phyloP scores from a whole-genome alignment of 2,329 filamentous ascomycete species.

The Fonsecaea erecta region DNA sequence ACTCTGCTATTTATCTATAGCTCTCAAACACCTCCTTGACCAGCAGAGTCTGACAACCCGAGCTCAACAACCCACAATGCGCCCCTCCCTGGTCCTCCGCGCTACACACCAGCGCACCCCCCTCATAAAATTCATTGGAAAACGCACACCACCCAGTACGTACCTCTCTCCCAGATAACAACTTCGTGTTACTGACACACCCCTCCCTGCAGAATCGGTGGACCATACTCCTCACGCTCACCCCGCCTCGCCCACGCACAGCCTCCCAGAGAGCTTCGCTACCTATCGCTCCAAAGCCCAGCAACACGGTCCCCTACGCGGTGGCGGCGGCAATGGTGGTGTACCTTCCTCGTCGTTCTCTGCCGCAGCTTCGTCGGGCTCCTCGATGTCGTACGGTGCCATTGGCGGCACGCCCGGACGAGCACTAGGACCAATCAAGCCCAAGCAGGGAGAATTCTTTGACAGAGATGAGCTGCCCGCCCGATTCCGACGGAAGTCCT shows the following conservation, averaged over 20 bases:
- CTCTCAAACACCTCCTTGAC: slow-evolving; percentile 14
- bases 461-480: slow-evolving; percentile 85
- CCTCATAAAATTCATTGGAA: slow-evolving; percentile 57
- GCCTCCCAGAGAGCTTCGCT: slow-evolving; percentile 60
- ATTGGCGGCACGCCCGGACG: slow-evolving; percentile 68
- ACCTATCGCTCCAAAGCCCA: slow-evolving; percentile 66
- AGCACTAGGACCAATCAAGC: slow-evolving; percentile 72
- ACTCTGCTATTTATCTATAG: not conserved
- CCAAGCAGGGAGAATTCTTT: slow-evolving; percentile 77
- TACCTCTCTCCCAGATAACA: slow-evolving; percentile 21
- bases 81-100: slow-evolving; percentile 48
- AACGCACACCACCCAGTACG: slow-evolving; percentile 52
- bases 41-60: slow-evolving; percentile 20
- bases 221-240: slow-evolving; percentile 64
- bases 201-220: slow-evolving; percentile 44
- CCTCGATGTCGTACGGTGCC: slow-evolving; percentile 42
- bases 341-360: slow-evolving; percentile 35
- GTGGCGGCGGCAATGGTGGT: slow-evolving; percentile 40
- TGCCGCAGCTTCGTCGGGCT: slow-evolving; percentile 19
- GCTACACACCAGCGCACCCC: slow-evolving; percentile 49
- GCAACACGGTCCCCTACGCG: slow-evolving; percentile 65
- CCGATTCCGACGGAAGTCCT: slow-evolving; percentile 77
- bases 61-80: slow-evolving; percentile 41
- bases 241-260: slow-evolving; percentile 65
- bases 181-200: not conserved